phyloP scores from a whole-genome alignment of 208 protist species.

The Leishmania tarentolae region DNA sequence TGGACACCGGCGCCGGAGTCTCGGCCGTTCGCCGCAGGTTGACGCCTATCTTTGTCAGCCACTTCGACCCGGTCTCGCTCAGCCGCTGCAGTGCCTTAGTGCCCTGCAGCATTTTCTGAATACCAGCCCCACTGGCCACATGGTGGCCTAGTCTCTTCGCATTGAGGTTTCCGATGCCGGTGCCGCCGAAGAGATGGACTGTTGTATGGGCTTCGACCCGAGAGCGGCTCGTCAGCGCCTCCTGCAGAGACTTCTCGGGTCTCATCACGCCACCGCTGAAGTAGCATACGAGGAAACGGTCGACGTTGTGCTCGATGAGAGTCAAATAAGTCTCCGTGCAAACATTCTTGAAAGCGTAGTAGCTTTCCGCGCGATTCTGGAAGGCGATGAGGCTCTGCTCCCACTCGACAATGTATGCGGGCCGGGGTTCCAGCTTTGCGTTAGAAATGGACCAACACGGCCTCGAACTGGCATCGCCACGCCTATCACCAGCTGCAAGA shows the following conservation, averaged over 20 bases:
- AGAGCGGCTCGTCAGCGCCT: constrained; percentile 14
- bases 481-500: neutral
- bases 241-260: constrained; percentile 27
- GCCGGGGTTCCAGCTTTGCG: neutral
- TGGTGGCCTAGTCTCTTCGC: neutral
- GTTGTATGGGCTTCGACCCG: neutral
- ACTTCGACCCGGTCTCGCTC: constrained; percentile 30
- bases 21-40: constrained; percentile 14
- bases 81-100: constrained; percentile 22
- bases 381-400: constrained; percentile 49
- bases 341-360: constrained; percentile 44
- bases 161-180: neutral
- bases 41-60: constrained; percentile 20
- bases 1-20: constrained; percentile 5
- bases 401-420: constrained; percentile 31
- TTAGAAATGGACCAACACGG: neutral
- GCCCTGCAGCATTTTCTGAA: constrained; percentile 29
- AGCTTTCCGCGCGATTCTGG: constrained; percentile 42
- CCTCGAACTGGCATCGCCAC: neutral
- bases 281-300: constrained; percentile 52
- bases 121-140: constrained; percentile 1
- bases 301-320: constrained; percentile 59
- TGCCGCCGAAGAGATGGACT: neutral
- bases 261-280: constrained; percentile 32
- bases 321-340: constrained; percentile 67